A percentile compares a stretch with the other conserved stretches of the same genome.
Conservation (phyloP, 2,329 filamentous ascomycete genomes). For the Verticillium longisporum region DNA sequence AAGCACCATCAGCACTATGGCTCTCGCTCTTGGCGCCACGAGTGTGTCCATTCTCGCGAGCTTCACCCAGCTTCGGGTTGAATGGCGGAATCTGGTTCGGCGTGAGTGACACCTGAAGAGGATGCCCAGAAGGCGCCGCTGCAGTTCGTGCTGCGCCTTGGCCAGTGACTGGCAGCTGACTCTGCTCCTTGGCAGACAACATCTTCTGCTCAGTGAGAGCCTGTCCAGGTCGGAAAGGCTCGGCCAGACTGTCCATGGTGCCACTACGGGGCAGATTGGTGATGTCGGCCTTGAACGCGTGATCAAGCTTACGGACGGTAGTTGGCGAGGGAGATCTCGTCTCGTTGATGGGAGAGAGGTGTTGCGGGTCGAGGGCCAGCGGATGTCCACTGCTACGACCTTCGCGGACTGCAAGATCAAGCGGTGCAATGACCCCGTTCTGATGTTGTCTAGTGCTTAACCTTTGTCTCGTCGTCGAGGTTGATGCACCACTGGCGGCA, state of each 20-base stretch:
- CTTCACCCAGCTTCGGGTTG: conserved; percentile 30
- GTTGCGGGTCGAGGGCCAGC: conserved; percentile 32
- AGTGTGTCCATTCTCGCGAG: conserved; percentile 45
- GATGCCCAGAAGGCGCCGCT: conserved; percentile 1
- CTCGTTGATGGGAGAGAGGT: conserved; percentile 70
- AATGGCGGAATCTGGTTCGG: conserved; percentile 7
- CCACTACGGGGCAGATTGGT: background rate
- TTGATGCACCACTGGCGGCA: conserved; percentile 20
- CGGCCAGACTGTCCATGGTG: background rate
- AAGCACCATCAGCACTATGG: conserved; percentile 35
- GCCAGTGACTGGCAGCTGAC: conserved; percentile 14
- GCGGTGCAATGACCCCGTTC: conserved; percentile 43
- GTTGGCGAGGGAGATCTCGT: conserved; percentile 65
- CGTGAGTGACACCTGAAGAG: conserved; percentile 1
- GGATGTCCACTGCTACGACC: conserved; percentile 27
- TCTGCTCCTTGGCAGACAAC: conserved; percentile 19
- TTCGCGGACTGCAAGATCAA: conserved; percentile 47
- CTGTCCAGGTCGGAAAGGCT: background rate
- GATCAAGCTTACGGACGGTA: conserved; percentile 37
- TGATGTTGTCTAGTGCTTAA: conserved; percentile 34
- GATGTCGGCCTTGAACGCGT: background rate
- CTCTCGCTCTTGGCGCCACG: conserved; percentile 49
- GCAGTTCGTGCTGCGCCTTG: conserved; percentile 5
- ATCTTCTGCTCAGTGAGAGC: conserved; percentile 3
- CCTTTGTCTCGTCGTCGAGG: conserved; percentile 27